These are phyloP conservation scores for Baorangia bicolor DNA, from an alignment of 768 basidiomycete genomes.

Conservation along the genomic window DNA sequence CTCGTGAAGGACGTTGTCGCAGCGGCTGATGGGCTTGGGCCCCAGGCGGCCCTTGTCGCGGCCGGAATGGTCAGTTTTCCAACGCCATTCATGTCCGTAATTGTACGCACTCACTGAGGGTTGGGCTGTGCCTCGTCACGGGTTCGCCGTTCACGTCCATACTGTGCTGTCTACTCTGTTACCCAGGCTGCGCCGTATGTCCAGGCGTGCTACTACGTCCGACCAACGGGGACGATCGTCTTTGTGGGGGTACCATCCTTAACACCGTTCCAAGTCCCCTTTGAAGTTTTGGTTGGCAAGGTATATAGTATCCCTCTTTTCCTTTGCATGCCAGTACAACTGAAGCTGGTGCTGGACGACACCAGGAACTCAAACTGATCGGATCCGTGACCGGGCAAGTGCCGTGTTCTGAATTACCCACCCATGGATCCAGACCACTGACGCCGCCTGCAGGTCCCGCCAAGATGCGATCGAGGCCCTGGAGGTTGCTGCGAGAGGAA, in stretches of 20 bases:
- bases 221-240: slow-evolving; percentile 40
- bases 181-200: slow-evolving; percentile 38
- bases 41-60: slow-evolving; percentile 37
- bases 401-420: neutral
- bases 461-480: slow-evolving; percentile 51
- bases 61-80: slow-evolving; percentile 18
- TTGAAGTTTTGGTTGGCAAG: slow-evolving; percentile 33
- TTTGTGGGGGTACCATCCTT: slow-evolving; percentile 40
- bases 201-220: slow-evolving; percentile 46
- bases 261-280: slow-evolving; percentile 24
- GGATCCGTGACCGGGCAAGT: slow-evolving; percentile 23
- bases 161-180: neutral
- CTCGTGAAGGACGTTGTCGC: slow-evolving; percentile 39
- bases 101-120: neutral
- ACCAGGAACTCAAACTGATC: slow-evolving; percentile 24
- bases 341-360: neutral
- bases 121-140: neutral
- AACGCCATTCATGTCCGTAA: neutral
- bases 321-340: neutral
- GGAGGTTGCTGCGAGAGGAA: slow-evolving; percentile 40
- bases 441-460: slow-evolving; percentile 28
- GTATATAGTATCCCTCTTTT: neutral
- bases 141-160: neutral
- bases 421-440: neutral
- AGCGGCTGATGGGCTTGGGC: slow-evolving; percentile 43